These are phyloP conservation scores for Irpex rosettiformis DNA, from an alignment of 1,284 basidiomycete genomes.

Conservation along the genomic window DNA sequence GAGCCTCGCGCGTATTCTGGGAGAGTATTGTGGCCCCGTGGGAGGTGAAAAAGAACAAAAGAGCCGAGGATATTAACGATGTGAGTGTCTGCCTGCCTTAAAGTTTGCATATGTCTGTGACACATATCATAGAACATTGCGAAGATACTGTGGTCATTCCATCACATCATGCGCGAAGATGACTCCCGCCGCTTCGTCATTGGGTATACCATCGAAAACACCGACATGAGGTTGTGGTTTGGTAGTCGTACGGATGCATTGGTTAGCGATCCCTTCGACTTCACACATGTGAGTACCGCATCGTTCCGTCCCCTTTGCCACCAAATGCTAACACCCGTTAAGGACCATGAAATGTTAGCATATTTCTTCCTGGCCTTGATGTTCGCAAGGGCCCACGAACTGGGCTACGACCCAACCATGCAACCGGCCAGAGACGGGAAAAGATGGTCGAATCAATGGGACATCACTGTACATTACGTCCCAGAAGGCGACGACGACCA, in stretches of 20 bases:
- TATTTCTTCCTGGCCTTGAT: constrained; percentile 5
- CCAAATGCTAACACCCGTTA: not conserved
- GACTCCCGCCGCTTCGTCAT: constrained; percentile 8
- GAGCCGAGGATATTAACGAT: not conserved
- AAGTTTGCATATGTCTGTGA: not conserved
- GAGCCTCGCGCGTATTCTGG: not conserved
- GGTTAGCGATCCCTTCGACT: constrained; percentile 4
- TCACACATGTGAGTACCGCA: constrained; percentile 1
- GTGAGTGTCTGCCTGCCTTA: not conserved
- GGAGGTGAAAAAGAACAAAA: constrained; percentile 4
- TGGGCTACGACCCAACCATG: constrained; percentile 4
- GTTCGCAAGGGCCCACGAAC: constrained; percentile 1
- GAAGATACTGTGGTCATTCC: constrained; percentile 6
- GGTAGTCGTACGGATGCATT: constrained; percentile 1
- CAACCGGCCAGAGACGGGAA: not conserved
- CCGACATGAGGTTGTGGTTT: constrained; percentile 9
- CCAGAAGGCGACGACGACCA: not conserved
- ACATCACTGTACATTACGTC: not conserved
- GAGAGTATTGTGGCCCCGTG: not conserved
- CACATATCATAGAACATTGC: not conserved
- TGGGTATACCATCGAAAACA: constrained; percentile 11
- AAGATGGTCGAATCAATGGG: not conserved
- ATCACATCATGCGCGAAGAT: constrained; percentile 10
- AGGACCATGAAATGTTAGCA: constrained; percentile 4
- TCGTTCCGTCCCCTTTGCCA: not conserved